These are phyloP conservation scores for Boletus huronensis DNA, from an alignment of 768 basidiomycete genomes.

Conservation along the genomic window DNA sequence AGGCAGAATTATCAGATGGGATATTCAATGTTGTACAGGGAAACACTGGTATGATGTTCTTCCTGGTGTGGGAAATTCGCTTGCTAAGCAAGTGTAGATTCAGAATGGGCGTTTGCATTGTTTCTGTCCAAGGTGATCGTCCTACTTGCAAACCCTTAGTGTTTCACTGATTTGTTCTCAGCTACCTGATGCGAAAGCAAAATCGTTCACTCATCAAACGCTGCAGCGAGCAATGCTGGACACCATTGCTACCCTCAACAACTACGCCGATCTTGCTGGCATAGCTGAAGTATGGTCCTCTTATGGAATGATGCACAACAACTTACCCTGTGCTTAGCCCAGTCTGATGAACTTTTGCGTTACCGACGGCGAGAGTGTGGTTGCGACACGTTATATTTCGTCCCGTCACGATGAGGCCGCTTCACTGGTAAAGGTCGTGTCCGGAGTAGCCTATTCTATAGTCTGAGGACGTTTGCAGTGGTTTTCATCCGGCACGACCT, in stretches of 20 bases:
- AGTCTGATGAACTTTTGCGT: slow-evolving; percentile 95
- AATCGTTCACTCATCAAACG: slow-evolving; percentile 64
- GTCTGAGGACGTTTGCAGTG: slow-evolving; percentile 46
- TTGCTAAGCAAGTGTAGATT: slow-evolving; percentile 49
- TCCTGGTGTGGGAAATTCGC: not conserved
- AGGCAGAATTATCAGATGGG: slow-evolving; percentile 72
- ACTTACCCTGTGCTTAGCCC: slow-evolving; percentile 45
- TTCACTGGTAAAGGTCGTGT: slow-evolving; percentile 56
- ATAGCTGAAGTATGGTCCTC: slow-evolving; percentile 58
- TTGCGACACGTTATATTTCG: slow-evolving; percentile 93
- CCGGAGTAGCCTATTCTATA: not conserved
- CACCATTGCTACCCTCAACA: slow-evolving; percentile 78
- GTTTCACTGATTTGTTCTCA: slow-evolving; percentile 29
- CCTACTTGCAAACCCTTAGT: not conserved
- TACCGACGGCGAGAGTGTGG: slow-evolving; percentile 90
- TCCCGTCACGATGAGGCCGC: slow-evolving; percentile 91
- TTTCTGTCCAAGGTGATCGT: slow-evolving; percentile 72
- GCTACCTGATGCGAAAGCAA: slow-evolving; percentile 79
- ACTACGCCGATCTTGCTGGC: slow-evolving; percentile 65
- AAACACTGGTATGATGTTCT: slow-evolving; percentile 67
- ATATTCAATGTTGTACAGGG: slow-evolving; percentile 87
- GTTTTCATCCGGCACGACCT: slow-evolving; percentile 94
- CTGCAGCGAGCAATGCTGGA: slow-evolving; percentile 85
- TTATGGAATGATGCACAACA: not conserved
- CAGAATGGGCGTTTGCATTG: slow-evolving; percentile 95